Conservation (phyloP, 257 asterid species). For the Parsonsia alboflavescens region DNA sequence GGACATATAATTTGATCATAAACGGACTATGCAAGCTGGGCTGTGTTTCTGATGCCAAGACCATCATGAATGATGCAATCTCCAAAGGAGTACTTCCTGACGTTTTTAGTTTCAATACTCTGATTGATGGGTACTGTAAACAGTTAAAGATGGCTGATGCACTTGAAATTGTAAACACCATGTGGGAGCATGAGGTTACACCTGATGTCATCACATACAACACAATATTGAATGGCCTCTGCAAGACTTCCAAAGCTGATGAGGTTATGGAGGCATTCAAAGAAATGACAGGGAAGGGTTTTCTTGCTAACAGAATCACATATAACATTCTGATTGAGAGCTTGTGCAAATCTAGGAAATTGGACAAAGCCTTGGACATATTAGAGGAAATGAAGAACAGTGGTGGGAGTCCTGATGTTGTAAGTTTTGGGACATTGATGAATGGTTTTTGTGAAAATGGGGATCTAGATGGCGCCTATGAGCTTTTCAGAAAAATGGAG, state of each 20-base stretch:
- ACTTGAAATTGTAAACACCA: constrained; percentile 54
- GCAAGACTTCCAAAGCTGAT: constrained; percentile 61
- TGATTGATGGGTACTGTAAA: constrained; percentile 86
- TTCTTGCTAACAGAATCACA: constrained; percentile 65
- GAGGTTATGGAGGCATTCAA: constrained; percentile 72
- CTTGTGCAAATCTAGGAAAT: constrained; percentile 60
- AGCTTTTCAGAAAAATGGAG: constrained; percentile 58
- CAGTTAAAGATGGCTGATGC: constrained; percentile 65
- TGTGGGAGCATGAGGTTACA: constrained; percentile 62
- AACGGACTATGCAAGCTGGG: constrained; percentile 83
- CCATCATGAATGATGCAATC: constrained; percentile 55
- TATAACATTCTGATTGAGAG: constrained; percentile 81
- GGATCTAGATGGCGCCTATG: constrained; percentile 59
- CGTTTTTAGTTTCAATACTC: constrained; percentile 81
- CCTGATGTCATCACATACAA: constrained; percentile 87
- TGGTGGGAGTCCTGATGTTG: constrained; percentile 62
- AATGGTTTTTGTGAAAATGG: constrained; percentile 65
- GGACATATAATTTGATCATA: constrained; percentile 79
- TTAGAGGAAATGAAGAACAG: constrained; percentile 56
- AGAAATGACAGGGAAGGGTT: constrained; percentile 70
- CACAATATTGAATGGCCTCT: constrained; percentile 73
- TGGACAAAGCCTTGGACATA: constrained; percentile 48
- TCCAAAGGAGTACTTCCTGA: constrained; percentile 65
- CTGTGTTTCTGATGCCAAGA: constrained; percentile 62
- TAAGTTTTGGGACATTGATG: constrained; percentile 69